phyloP scores from a whole-genome alignment of 768 basidiomycete species.

The Sutorius australiensis region DNA sequence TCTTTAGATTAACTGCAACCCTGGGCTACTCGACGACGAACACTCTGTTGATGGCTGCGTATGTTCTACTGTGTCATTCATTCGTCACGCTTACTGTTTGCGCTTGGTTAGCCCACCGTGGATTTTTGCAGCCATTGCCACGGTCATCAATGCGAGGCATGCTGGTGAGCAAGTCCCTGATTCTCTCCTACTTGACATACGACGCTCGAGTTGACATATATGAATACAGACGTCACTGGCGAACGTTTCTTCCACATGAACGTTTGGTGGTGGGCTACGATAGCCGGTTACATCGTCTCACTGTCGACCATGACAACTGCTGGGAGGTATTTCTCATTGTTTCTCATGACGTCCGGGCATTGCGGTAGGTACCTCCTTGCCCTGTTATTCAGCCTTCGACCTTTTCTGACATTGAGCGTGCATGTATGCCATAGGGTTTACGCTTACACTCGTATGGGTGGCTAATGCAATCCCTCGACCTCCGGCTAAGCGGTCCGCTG shows the following conservation, averaged over 20 bases:
- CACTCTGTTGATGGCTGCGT: slow-evolving; percentile 59
- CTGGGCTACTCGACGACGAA: slow-evolving; percentile 60
- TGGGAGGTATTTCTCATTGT: slow-evolving; percentile 58
- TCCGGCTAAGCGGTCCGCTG: slow-evolving; percentile 50
- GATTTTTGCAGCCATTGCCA: slow-evolving; percentile 49
- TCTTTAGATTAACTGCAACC: slow-evolving; percentile 49
- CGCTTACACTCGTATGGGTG: slow-evolving; percentile 56
- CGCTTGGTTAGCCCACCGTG: slow-evolving; percentile 51
- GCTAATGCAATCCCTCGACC: slow-evolving; percentile 59
- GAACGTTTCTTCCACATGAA: slow-evolving; percentile 63
- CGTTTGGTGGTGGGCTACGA: slow-evolving; percentile 56
- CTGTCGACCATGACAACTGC: slow-evolving; percentile 49
- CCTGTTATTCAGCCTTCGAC: background rate
- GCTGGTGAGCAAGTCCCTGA: slow-evolving; percentile 34
- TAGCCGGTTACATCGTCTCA: slow-evolving; percentile 59
- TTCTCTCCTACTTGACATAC: background rate
- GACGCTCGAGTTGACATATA: background rate
- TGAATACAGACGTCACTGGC: slow-evolving; percentile 46
- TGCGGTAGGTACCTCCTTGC: slow-evolving; percentile 26
- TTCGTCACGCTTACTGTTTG: background rate
- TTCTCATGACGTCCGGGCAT: slow-evolving; percentile 60
- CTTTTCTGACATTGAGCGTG: background rate
- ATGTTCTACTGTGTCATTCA: slow-evolving; percentile 17
- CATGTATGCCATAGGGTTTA: slow-evolving; percentile 28
- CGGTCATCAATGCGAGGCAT: slow-evolving; percentile 54